These are phyloP conservation scores for Astrothelium macrocarpum DNA, from an alignment of 495 filamentous ascomycete genomes.

Conservation along the genomic window DNA sequence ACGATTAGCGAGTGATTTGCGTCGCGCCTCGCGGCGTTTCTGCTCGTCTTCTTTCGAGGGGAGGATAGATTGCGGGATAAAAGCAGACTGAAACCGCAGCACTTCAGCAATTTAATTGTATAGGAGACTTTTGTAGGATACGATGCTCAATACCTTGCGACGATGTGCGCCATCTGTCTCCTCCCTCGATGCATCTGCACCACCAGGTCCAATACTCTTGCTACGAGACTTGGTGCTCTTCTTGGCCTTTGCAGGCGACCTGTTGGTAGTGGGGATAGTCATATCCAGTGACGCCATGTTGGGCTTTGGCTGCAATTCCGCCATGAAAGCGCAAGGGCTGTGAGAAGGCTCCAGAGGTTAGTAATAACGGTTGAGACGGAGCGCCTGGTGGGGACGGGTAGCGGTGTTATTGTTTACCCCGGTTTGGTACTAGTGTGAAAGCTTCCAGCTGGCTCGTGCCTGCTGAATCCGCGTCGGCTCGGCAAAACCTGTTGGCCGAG, in stretches of 20 bases:
- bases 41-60: constrained; percentile 59
- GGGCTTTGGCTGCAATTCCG: constrained; percentile 15
- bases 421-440: neutral
- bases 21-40: constrained; percentile 70
- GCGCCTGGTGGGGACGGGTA: neutral
- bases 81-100: constrained; percentile 39
- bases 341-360: neutral
- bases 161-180: constrained; percentile 58
- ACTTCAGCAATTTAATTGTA: constrained; percentile 6
- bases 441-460: neutral
- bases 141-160: constrained; percentile 50
- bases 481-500: constrained; percentile 2
- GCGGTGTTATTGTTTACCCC: constrained; percentile 7
- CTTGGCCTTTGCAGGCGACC: constrained; percentile 13
- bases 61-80: constrained; percentile 65
- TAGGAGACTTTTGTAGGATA: neutral
- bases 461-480: neutral
- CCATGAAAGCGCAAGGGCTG: constrained; percentile 12
- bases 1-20: constrained; percentile 81
- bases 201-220: constrained; percentile 89
- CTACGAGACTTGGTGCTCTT: constrained; percentile 60
- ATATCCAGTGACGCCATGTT: constrained; percentile 20
- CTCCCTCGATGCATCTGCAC: constrained; percentile 69
- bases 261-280: constrained; percentile 14
- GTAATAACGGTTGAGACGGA: neutral